A percentile compares a stretch with the other conserved stretches of the same genome.
These are phyloP conservation scores for Camellia sinensis DNA, from an alignment of 148 eudicot genomes.

Conservation along the genomic window DNA sequence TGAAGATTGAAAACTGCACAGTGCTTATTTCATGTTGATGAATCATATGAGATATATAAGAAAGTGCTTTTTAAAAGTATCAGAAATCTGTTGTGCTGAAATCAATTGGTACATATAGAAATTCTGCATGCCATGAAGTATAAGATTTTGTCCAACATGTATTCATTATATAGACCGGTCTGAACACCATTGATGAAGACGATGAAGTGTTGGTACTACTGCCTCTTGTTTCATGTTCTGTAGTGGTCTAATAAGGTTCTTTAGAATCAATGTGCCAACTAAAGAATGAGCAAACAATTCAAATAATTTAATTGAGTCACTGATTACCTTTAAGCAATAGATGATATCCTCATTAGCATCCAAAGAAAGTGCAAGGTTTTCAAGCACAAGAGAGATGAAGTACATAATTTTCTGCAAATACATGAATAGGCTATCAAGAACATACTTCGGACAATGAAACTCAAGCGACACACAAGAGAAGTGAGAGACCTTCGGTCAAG, in stretches of 20 bases:
- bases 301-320: background rate
- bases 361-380: slow-evolving; percentile 85
- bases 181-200: background rate
- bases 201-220: background rate
- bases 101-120: background rate
- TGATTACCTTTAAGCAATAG: slow-evolving; percentile 83
- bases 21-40: background rate
- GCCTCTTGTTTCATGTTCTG: background rate
- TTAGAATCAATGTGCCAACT: background rate
- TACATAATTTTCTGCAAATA: slow-evolving; percentile 79
- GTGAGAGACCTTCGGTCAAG: background rate
- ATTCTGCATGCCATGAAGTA: background rate
- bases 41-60: background rate
- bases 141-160: background rate
- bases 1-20: background rate
- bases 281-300: background rate
- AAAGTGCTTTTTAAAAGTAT: background rate
- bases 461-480: background rate
- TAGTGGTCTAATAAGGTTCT: background rate
- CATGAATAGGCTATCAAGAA: background rate
- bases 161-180: background rate
- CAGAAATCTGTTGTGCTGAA: background rate
- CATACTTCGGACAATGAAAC: background rate
- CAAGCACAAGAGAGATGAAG: slow-evolving; percentile 84
- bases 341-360: slow-evolving; percentile 88